These are phyloP conservation scores for Pseudogymnoascus pannorum DNA, from an alignment of 2,329 filamentous ascomycete genomes.

Conservation along the genomic window DNA sequence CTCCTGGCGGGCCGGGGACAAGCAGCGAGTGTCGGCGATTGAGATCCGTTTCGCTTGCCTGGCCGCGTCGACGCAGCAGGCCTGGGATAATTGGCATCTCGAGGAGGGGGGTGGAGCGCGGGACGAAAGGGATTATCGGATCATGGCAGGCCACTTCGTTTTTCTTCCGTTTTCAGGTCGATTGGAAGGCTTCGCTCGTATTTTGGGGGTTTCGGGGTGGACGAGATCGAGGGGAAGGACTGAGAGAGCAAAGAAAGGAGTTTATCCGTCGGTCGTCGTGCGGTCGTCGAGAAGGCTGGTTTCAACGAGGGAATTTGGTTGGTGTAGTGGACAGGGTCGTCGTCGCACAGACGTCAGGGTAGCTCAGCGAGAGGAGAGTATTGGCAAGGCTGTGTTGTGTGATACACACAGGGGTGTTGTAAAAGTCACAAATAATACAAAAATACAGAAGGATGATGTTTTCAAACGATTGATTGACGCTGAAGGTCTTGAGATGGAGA, in stretches of 20 bases:
- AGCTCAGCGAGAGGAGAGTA: not conserved
- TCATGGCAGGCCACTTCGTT: not conserved
- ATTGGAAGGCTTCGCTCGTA: too few species aligned
- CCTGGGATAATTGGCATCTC: constrained; percentile 17
- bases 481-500: not conserved
- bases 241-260: not conserved
- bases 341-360: not conserved
- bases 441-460: not conserved
- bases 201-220: not conserved
- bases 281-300: too few species aligned
- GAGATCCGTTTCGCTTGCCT: constrained; percentile 24
- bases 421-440: not conserved
- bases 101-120: not conserved
- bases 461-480: not conserved
- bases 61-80: constrained; percentile 25
- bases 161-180: not conserved
- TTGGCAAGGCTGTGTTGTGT: not conserved
- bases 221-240: not conserved
- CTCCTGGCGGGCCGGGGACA: constrained; percentile 15
- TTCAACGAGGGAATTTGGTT: constrained; percentile 1
- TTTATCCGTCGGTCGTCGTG: constrained; percentile 3
- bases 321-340: not conserved
- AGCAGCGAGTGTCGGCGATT: constrained; percentile 27
- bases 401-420: not conserved
- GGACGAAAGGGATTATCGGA: constrained; percentile 1